phyloP scores from a whole-genome alignment of 371 early-diverging fungal species.

The Nematocida homosporus region DNA sequence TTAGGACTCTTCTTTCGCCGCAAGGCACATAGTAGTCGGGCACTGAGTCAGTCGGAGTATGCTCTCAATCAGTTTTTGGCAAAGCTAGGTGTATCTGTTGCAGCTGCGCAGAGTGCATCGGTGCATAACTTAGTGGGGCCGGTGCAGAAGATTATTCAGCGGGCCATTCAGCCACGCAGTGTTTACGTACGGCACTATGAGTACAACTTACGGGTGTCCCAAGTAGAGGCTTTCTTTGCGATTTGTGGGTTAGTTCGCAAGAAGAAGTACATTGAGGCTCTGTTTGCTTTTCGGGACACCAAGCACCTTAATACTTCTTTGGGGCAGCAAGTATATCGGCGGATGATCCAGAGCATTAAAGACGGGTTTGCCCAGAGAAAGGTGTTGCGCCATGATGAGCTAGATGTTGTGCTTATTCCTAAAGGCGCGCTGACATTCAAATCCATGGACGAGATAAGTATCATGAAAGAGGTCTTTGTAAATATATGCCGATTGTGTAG shows the following conservation, averaged over 20 bases:
- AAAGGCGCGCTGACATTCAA: background rate
- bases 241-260: constrained; percentile 28
- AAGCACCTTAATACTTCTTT: background rate
- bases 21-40: constrained; percentile 10
- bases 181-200: constrained; percentile 40
- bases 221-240: constrained; percentile 37
- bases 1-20: constrained; percentile 38
- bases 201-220: constrained; percentile 38
- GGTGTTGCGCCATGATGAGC: background rate
- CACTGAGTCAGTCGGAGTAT: constrained; percentile 24
- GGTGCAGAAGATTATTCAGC: background rate
- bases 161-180: background rate
- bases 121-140: constrained; percentile 21
- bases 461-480: constrained; percentile 41
- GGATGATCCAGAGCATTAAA: background rate
- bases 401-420: constrained; percentile 25
- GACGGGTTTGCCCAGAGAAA: constrained; percentile 15
- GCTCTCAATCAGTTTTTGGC: constrained; percentile 51
- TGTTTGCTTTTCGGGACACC: constrained; percentile 41
- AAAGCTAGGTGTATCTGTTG: constrained; percentile 24
- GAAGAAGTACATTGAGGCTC: constrained; percentile 18
- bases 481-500: constrained; percentile 13
- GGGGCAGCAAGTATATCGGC: constrained; percentile 16
- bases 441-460: constrained; percentile 26
- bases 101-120: constrained; percentile 26